Evolutionary conservation across 2,329 filamentous ascomycete species (phyloP).

Genomic region (Sclerotinia minor): DNA sequence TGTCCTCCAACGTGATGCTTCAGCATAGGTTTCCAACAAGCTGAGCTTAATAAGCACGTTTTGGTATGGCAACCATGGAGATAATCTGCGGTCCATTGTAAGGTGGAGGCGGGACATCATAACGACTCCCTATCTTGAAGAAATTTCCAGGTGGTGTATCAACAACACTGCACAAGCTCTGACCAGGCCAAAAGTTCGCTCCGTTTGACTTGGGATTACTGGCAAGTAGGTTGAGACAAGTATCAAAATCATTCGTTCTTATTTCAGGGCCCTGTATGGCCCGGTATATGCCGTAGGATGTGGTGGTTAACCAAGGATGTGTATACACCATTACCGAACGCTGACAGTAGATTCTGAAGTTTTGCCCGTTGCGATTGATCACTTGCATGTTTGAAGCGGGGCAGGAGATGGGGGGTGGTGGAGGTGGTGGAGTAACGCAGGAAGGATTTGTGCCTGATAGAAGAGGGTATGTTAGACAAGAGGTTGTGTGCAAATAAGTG

Average conservation of each 20-base stretch:
- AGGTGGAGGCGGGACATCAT: constrained; percentile 8
- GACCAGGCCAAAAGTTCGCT: constrained; percentile 7
- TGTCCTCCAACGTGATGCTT: background rate
- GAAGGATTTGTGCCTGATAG: background rate
- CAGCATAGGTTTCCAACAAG: background rate
- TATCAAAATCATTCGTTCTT: constrained; percentile 11
- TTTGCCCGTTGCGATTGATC: constrained; percentile 12
- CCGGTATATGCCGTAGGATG: constrained; percentile 9
- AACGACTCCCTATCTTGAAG: constrained; percentile 6
- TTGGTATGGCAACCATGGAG: constrained; percentile 13
- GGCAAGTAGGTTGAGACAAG: background rate
- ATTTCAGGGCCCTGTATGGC: constrained; percentile 12
- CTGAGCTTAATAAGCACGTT: constrained; percentile 15
- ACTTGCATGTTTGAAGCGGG: constrained; percentile 17
- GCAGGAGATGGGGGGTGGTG: background rate
- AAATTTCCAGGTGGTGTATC: constrained; percentile 13
- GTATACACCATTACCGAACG: constrained; percentile 18
- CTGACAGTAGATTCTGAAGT: constrained; percentile 17
- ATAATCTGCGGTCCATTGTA: constrained; percentile 8
- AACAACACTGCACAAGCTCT: constrained; percentile 10
- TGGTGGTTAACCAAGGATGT: constrained; percentile 13
- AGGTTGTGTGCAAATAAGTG: background rate
- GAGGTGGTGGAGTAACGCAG: constrained; percentile 8
- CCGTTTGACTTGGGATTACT: constrained; percentile 1
- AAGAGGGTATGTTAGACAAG: background rate